Conservation (phyloP, 768 basidiomycete genomes). For the Podaxis sp. region DNA sequence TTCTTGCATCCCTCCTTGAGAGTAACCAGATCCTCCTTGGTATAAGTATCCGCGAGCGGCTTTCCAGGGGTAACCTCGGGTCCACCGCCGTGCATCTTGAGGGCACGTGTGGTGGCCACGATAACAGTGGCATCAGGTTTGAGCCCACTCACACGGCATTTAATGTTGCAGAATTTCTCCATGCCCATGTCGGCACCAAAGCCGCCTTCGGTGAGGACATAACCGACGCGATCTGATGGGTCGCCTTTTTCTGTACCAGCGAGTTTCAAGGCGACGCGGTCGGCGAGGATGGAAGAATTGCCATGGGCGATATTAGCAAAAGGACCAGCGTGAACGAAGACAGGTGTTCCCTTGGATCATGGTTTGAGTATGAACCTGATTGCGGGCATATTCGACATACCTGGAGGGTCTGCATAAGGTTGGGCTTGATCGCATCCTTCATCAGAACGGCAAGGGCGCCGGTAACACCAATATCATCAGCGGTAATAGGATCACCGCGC, state of each 20-base stretch:
- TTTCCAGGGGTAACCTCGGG: constrained; percentile 97
- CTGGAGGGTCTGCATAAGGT: constrained; percentile 97
- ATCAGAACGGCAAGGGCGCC: constrained; percentile 95
- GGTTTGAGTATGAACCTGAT: neutral
- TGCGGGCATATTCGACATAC: constrained; percentile 24
- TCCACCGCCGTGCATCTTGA: constrained; percentile 99
- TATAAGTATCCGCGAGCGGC: constrained; percentile 89
- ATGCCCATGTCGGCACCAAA: constrained; percentile 99
- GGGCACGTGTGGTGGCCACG: constrained; percentile 93
- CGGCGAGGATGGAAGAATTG: constrained; percentile 98
- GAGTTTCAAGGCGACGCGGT: constrained; percentile 93
- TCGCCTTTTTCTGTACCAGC: constrained; percentile 95
- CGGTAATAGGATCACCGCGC: constrained; percentile 86
- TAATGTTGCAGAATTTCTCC: constrained; percentile 99
- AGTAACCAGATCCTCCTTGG: constrained; percentile 85
- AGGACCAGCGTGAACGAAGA: constrained; percentile 98
- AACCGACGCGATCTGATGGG: constrained; percentile 73
- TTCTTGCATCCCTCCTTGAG: constrained; percentile 93
- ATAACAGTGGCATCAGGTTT: constrained; percentile 92
- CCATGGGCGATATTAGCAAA: constrained; percentile 99
- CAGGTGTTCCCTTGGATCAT: constrained; percentile 78
- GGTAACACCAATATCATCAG: constrained; percentile 93
- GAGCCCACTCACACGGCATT: constrained; percentile 90
- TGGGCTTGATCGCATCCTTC: constrained; percentile 99
- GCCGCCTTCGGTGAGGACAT: constrained; percentile 96